Percentiles rank a stretch among this genome's conserved stretches.
These are phyloP conservation scores for Hyphopichia pseudoburtonii DNA, from an alignment of 1,139 yeast species.

Conservation along the genomic window DNA sequence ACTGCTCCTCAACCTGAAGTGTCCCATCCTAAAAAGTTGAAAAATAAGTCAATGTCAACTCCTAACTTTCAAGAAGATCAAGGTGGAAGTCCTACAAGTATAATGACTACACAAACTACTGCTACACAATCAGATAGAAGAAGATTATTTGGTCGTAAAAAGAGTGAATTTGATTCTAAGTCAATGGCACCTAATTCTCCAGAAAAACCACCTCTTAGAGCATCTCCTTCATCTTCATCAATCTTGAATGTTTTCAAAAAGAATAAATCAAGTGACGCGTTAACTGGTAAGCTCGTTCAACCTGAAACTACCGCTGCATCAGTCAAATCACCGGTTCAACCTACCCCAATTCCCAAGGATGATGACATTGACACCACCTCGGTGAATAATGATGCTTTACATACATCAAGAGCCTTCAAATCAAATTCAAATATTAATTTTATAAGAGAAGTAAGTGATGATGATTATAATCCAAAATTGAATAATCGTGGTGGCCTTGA, in stretches of 20 bases:
- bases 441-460: constrained; percentile 37
- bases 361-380: constrained; percentile 2
- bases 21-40: constrained; percentile 19
- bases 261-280: constrained; percentile 22
- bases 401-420: constrained; percentile 10
- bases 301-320: not conserved
- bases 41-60: constrained; percentile 30
- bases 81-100: not conserved
- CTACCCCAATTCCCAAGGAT: not conserved
- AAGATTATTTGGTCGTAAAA: constrained; percentile 4
- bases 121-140: constrained; percentile 5
- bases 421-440: constrained; percentile 27
- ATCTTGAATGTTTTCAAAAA: constrained; percentile 26
- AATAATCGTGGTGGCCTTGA: not conserved
- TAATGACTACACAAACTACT: not conserved
- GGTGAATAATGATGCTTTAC: constrained; percentile 1
- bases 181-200: not conserved
- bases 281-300: constrained; percentile 9
- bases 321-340: not conserved
- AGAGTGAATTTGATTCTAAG: constrained; percentile 7
- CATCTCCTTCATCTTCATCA: constrained; percentile 6
- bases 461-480: constrained; percentile 12
- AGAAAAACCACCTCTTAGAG: constrained; percentile 1
- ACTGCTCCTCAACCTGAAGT: constrained; percentile 5
- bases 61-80: constrained; percentile 20